phyloP scores from a whole-genome alignment of 306 rosid species.

The Trifolium subterraneum region DNA sequence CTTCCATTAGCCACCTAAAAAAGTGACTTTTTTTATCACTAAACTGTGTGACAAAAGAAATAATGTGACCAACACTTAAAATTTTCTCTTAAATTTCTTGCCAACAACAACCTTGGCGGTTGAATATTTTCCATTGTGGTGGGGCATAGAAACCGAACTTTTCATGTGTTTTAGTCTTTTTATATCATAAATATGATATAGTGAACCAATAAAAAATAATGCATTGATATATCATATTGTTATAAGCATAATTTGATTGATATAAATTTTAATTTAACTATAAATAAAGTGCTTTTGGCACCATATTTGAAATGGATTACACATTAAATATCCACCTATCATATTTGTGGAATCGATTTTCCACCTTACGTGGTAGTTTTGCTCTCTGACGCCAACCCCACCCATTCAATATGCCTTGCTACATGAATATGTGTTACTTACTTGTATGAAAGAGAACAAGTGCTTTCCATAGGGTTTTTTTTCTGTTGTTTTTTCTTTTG shows the following conservation, averaged over 20 bases:
- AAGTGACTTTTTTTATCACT: too few relatives aligned
- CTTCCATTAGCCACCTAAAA: too few relatives aligned
- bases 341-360: neutral
- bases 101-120: constrained; percentile 33
- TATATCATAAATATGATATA: neutral
- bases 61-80: too few relatives aligned
- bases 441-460: neutral
- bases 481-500: neutral
- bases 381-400: constrained; percentile 72
- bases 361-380: constrained; percentile 41
- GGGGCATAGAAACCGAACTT: constrained; percentile 13
- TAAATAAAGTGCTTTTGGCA: constrained; percentile 8
- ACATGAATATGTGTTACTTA: neutral
- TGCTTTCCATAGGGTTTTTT: neutral
- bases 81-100: neutral
- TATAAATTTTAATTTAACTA: neutral
- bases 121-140: constrained; percentile 35
- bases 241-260: constrained; percentile 3
- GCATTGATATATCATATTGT: neutral
- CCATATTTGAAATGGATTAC: constrained; percentile 2
- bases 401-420: constrained; percentile 41
- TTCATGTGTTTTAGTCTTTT: neutral
- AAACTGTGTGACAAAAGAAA: too few relatives aligned
- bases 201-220: neutral
- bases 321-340: neutral